Evolutionary conservation across 2,329 filamentous ascomycete genomes (phyloP), one percentile per base, ranked within the genome.

Genomic region (Cladosporium sp.): DNA sequence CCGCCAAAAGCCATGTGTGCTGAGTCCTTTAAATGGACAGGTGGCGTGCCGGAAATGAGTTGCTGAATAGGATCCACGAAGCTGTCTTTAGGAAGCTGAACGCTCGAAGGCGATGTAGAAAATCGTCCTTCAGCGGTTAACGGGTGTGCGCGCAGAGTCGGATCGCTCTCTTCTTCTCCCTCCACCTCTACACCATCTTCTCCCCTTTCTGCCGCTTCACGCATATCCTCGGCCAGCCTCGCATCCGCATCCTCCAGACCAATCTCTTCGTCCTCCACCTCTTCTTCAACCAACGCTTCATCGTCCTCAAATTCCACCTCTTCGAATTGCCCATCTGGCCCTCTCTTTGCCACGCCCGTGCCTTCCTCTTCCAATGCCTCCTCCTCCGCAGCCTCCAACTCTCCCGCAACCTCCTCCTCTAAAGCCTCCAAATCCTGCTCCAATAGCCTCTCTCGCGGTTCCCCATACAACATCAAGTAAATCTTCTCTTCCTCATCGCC

Each of bases 391-490:
- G 70, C 55, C 73, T 77, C 22, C 71, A 67, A 54, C 28, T 61
- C 61, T n/a, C 65, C 56, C 19, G 70, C 62, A 49, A 53, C n/a
- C 41, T 55, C 54, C 33, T 63, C 52, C 51, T 58, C 57, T 34
- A 54, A 31, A 38, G 3, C 13, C 58, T 74, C 74, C 44, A 71
- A 62, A 49, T 52, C 54, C 54, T 40, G 54, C 43, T 49, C 58
- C 53, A 55, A 72, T 82, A 3, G 82, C 75, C 67, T 86, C 81
- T 52, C 84, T 82, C 87, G 66, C 1, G 90, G 89, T 33, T 84
- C 76, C 1, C 91, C 92, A 67, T 93, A 96, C 13, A 95, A 72
- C 58, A 89, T 78, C 64, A 86, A 83, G 68, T 95, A 95, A 1
- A 95, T 72, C 44, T 73, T 74, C 62, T 86, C 84, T 67, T 95